A percentile compares a stretch with the other conserved stretches of the same genome.
Evolutionary conservation across 2,329 filamentous ascomycete species (phyloP).

Genomic region (Trichoderma koningii): DNA sequence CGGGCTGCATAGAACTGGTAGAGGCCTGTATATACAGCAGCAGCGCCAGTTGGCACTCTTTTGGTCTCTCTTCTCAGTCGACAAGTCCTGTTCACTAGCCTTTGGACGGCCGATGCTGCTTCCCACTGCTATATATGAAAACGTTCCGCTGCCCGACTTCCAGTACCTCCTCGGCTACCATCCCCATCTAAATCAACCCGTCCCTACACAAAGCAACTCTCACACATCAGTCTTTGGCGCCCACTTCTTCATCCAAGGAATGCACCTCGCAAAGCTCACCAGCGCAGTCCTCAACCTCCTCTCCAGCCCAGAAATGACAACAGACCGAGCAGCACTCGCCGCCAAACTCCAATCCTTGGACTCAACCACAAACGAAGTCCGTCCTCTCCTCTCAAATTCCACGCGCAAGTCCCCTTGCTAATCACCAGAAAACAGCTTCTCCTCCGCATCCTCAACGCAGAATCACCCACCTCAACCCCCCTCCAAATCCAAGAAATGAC

Average conservation of each 20-base stretch:
- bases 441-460: neutral
- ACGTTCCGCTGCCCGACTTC: conserved; percentile 4
- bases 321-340: neutral
- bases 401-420: neutral
- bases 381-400: neutral
- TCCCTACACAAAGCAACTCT: neutral
- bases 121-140: neutral
- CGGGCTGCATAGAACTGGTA: neutral
- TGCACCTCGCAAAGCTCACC: neutral
- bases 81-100: conserved; percentile 24
- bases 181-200: neutral
- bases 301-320: neutral
- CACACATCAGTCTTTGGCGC: neutral
- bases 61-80: conserved; percentile 22
- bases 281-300: conserved; percentile 1
- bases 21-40: neutral
- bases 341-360: neutral
- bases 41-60: conserved; percentile 19
- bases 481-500: conserved; percentile 9
- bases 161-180: neutral
- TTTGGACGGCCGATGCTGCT: conserved; percentile 21
- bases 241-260: conserved; percentile 7
- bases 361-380: neutral
- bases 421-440: neutral
- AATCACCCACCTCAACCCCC: neutral